These are phyloP conservation scores for Sistotremastrum suecicum DNA, from an alignment of 768 basidiomycete species.

Conservation along the genomic window DNA sequence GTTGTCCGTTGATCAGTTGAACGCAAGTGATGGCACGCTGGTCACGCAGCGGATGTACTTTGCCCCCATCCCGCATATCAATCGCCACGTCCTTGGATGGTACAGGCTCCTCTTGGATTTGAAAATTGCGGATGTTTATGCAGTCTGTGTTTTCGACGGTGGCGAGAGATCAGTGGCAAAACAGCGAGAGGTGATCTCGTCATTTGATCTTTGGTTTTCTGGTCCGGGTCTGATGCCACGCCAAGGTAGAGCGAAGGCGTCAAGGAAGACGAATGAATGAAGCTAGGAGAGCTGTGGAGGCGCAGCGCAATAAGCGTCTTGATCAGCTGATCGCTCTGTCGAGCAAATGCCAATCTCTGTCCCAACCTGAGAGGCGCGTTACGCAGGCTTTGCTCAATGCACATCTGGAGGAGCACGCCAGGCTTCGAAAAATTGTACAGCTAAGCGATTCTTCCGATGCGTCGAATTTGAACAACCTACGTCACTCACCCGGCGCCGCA, in stretches of 20 bases:
- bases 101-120: constrained; percentile 55
- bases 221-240: neutral
- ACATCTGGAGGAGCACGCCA: constrained; percentile 15
- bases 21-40: constrained; percentile 65
- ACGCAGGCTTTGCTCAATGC: constrained; percentile 20
- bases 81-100: constrained; percentile 71
- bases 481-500: constrained; percentile 16
- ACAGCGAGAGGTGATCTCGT: constrained; percentile 40
- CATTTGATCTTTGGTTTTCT: neutral
- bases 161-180: constrained; percentile 54
- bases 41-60: constrained; percentile 76
- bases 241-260: constrained; percentile 41
- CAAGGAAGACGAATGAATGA: constrained; percentile 31
- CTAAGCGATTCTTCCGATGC: constrained; percentile 11
- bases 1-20: no score
- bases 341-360: constrained; percentile 8
- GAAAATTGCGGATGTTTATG: constrained; percentile 35
- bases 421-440: constrained; percentile 15
- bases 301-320: constrained; percentile 41
- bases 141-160: constrained; percentile 75
- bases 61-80: constrained; percentile 43
- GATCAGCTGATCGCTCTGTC: constrained; percentile 16
- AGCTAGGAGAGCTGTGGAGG: constrained; percentile 44
- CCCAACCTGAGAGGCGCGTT: constrained; percentile 11
- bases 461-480: neutral